Conservation (phyloP, 129 eudicot genomes). For the Scalesia atractyloides region DNA sequence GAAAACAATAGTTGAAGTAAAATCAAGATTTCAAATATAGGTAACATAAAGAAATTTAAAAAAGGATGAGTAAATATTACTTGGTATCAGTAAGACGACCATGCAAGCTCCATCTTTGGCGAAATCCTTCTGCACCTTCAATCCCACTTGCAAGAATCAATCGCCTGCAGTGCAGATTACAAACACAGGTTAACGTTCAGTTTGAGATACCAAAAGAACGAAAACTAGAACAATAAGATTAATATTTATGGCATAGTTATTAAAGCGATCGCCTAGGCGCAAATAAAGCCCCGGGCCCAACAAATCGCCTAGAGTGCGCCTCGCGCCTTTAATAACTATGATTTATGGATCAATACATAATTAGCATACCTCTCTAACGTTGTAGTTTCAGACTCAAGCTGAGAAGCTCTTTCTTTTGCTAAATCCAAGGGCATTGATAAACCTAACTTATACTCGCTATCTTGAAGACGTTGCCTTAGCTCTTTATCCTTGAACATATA, state of each 20-base stretch:
- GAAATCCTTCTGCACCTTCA: conserved; percentile 92
- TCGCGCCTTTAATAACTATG: no score
- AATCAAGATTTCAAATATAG: conserved; percentile 1
- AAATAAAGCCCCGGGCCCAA: no score
- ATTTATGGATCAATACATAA: conserved; percentile 3
- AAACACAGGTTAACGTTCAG: no score
- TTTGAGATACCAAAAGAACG: neutral
- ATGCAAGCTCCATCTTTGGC: conserved; percentile 98
- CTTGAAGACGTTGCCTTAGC: conserved; percentile 83
- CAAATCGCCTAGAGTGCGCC: no score
- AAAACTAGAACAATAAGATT: neutral
- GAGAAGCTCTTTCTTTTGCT: conserved; percentile 80
- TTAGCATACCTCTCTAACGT: conserved; percentile 70
- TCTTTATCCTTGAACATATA: conserved; percentile 63
- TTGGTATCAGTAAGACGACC: conserved; percentile 86
- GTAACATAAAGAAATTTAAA: neutral
- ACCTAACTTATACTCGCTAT: conserved; percentile 90
- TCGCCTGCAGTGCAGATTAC: conserved; percentile 47
- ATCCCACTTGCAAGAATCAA: conserved; percentile 93
- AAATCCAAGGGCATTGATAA: conserved; percentile 85
- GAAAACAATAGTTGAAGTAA: neutral
- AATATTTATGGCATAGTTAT: neutral
- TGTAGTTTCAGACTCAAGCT: conserved; percentile 90
- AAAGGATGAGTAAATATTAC: conserved; percentile 40
- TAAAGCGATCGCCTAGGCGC: no score